Percentiles rank a stretch among this genome's conserved stretches.
phyloP scores from a whole-genome alignment of 257 asterid species.

The Pogostemon cablin region DNA sequence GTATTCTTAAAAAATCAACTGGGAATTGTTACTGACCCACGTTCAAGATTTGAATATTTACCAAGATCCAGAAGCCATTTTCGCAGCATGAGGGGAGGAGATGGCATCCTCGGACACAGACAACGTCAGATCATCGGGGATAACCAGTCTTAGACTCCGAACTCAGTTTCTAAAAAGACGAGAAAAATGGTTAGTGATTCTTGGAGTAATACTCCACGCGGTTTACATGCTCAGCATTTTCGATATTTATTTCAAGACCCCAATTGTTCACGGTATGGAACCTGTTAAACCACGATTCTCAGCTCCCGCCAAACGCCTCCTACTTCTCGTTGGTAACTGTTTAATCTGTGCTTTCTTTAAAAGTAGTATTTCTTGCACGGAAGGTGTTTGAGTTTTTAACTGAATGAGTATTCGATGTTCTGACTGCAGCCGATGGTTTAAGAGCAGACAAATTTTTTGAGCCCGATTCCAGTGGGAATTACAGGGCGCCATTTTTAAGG shows the following conservation, averaged over 20 bases:
- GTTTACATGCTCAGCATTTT: constrained; percentile 97
- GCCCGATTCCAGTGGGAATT: constrained; percentile 79
- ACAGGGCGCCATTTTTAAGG: constrained; percentile 91
- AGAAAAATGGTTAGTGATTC: constrained; percentile 84
- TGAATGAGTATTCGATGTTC: constrained; percentile 29
- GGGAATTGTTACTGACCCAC: constrained; percentile 15
- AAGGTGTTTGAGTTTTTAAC: constrained; percentile 48
- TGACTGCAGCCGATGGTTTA: constrained; percentile 87
- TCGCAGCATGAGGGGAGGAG: constrained; percentile 52
- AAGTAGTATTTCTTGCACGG: constrained; percentile 31
- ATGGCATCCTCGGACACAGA: constrained; percentile 63
- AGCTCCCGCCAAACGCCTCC: constrained; percentile 91
- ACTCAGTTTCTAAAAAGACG: constrained; percentile 58
- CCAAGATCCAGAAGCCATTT: constrained; percentile 39
- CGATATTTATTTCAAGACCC: constrained; percentile 94
- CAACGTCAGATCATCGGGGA: constrained; percentile 44
- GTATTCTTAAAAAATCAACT: background rate
- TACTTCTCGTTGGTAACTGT: constrained; percentile 72
- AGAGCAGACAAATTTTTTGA: constrained; percentile 97
- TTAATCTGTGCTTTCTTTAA: background rate
- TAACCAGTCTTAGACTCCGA: constrained; percentile 38
- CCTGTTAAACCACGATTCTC: constrained; percentile 75
- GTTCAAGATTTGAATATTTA: constrained; percentile 10
- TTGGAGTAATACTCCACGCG: constrained; percentile 92
- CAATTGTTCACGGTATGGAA: constrained; percentile 95